Conservation (phyloP, 345 rosid genomes). For the rapeseed (Brassica napus) region DNA sequence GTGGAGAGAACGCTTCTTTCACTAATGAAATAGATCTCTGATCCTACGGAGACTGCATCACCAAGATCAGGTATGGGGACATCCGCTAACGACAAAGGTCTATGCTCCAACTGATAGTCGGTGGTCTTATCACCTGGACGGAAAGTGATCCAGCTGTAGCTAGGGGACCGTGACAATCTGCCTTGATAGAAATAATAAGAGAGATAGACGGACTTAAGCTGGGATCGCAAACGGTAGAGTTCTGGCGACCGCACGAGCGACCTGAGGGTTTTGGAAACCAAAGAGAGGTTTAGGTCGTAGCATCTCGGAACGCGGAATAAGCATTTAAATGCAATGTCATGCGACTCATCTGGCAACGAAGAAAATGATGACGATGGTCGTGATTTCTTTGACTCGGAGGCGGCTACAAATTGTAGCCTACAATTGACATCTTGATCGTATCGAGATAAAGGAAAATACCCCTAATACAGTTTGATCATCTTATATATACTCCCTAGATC, state of each 20-base stretch:
- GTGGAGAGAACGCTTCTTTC: not conserved
- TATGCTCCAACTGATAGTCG: not conserved
- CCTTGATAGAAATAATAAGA: not conserved
- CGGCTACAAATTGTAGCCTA: not conserved
- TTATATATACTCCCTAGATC: too few relatives aligned
- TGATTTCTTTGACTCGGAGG: not conserved
- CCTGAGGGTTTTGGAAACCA: slow-evolving; percentile 1
- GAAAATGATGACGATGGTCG: not conserved
- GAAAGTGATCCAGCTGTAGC: not conserved
- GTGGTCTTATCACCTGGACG: not conserved
- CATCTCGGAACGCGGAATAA: not conserved
- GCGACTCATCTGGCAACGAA: not conserved
- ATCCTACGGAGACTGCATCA: not conserved
- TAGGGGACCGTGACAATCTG: not conserved
- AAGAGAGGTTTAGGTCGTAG: not conserved
- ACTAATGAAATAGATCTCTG: not conserved
- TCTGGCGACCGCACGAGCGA: not conserved
- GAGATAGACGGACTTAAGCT: not conserved
- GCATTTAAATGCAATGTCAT: not conserved
- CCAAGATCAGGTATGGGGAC: not conserved
- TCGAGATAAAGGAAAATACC: not conserved
- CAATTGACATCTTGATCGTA: not conserved
- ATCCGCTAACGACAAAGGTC: not conserved
- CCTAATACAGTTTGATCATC: not conserved
- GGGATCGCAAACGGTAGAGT: not conserved